Conservation (phyloP, 345 rosid species). For the Melaleuca quinquenervia region DNA sequence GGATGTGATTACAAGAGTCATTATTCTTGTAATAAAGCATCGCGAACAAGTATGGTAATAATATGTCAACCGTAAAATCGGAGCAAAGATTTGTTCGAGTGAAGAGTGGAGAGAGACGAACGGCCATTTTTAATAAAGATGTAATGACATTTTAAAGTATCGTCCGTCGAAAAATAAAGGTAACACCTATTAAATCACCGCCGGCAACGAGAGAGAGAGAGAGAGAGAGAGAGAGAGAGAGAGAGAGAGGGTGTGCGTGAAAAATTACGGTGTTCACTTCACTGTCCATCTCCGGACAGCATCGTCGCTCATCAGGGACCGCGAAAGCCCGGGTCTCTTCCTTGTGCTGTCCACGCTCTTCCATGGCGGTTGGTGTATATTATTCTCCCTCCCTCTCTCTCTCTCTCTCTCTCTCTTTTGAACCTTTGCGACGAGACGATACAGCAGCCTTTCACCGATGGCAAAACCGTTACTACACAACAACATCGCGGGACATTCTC, state of each 20-base stretch:
- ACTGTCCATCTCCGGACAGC: neutral
- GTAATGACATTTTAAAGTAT: neutral
- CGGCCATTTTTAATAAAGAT: too few species aligned
- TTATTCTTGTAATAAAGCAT: neutral
- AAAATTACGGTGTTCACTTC: neutral
- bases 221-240: neutral
- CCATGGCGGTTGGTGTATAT: neutral
- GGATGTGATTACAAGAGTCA: too few species aligned
- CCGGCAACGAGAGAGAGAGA: neutral
- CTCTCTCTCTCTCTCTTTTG: neutral
- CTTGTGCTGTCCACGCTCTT: neutral
- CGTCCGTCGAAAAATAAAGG: neutral
- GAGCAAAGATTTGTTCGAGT: neutral
- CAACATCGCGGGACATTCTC: neutral
- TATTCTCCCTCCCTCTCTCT: neutral
- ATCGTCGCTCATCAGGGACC: neutral
- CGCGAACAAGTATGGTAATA: neutral
- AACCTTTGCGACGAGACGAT: neutral
- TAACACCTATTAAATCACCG: neutral
- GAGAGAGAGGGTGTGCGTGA: neutral
- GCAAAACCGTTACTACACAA: neutral
- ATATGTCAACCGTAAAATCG: rapidly evolving
- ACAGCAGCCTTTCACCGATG: neutral
- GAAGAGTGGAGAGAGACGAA: neutral
- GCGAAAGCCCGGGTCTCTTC: neutral